Percentiles rank a stretch among this genome's conserved stretches.
Conservation (phyloP, 2,329 filamentous ascomycete genomes). For the Corinectria fuckeliana region DNA sequence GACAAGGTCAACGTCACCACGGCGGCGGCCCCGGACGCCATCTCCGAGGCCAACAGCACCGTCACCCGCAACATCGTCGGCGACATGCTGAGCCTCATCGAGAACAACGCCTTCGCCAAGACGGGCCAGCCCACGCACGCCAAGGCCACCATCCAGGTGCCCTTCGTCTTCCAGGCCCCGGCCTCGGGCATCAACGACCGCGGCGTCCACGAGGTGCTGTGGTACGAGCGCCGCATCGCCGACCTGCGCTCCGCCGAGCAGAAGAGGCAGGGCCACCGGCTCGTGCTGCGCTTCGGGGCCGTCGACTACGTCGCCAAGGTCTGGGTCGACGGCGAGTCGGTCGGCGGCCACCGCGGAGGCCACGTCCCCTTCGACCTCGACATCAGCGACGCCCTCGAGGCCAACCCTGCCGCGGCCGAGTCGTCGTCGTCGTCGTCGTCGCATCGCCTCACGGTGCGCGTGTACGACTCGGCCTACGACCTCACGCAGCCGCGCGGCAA, state of each 20-base stretch:
- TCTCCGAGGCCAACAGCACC: slow-evolving; percentile 44
- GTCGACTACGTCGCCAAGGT: slow-evolving; percentile 67
- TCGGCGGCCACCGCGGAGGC: slow-evolving; percentile 63
- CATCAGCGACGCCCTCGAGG: slow-evolving; percentile 55
- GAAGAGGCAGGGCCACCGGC: slow-evolving; percentile 47
- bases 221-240: slow-evolving; percentile 64
- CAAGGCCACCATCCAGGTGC: slow-evolving; percentile 64
- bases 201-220: slow-evolving; percentile 70
- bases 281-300: slow-evolving; percentile 64
- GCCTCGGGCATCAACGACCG: slow-evolving; percentile 68
- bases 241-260: slow-evolving; percentile 56
- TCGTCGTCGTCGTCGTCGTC: too few species aligned
- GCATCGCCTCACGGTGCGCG: slow-evolving; percentile 60
- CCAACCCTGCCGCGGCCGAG: slow-evolving; percentile 30
- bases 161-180: slow-evolving; percentile 69
- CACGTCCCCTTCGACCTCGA: slow-evolving; percentile 67
- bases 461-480: slow-evolving; percentile 69
- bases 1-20: slow-evolving; percentile 43
- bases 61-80: slow-evolving; percentile 55
- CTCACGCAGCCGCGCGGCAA: slow-evolving; percentile 71
- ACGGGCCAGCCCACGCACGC: slow-evolving; percentile 42
- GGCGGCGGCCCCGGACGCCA: slow-evolving; percentile 36
- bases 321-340: slow-evolving; percentile 60
- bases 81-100: slow-evolving; percentile 54
- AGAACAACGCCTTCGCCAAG: slow-evolving; percentile 50